Evolutionary conservation across 1,139 yeast species (phyloP), one percentile per base, ranked within the genome.

Genomic region (Candida albicans): DNA sequence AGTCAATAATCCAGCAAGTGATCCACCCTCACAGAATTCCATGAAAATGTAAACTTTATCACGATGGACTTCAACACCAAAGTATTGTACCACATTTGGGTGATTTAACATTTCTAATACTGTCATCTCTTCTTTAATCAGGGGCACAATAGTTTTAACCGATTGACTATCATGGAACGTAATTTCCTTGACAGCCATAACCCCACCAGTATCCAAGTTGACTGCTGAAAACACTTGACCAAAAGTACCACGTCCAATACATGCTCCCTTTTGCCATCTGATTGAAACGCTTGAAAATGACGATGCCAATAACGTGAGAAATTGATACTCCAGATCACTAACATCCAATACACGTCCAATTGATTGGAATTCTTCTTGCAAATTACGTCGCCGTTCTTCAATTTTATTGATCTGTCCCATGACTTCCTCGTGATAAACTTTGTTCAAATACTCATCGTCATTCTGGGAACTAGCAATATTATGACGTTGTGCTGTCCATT

Each of bases 11-110:
- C 87, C 82, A 0, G 96, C 90, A 45, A 93, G 73, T 0, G 98
- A 90, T 0, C 99, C 98, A 38, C 96, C 96, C 59, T 91, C 95
- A 68, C 99, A 95, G 66, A 81, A 90, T 65, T 93, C 99, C 99
- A 95, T 93, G 61, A 93, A 95, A 35, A 93, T 86, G 62, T 89
- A 91, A 18, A 93, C 98, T 52, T 89, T 83, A 63, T 93, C 99
- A 45, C 98, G 79, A 62, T 93, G 99, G 4, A 93, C 97, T 64
- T 93, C 99, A 33, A 93, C 97, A 37, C 99, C 99, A 59, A 82
- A 91, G 60, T 93, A 93, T 59, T 91, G 96, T 8, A 93, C 98
- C 54, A 93, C 87, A 59, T 93, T 93, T 8, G 98, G 98, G 65
- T 93, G 99, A 49, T 90, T 85, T 52, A 93, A 74, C 85, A 91